Percentiles rank a stretch among this genome's conserved stretches.
These are phyloP conservation scores for Lumnitzera racemosa DNA, from an alignment of 345 rosid species.

Conservation along the genomic window DNA sequence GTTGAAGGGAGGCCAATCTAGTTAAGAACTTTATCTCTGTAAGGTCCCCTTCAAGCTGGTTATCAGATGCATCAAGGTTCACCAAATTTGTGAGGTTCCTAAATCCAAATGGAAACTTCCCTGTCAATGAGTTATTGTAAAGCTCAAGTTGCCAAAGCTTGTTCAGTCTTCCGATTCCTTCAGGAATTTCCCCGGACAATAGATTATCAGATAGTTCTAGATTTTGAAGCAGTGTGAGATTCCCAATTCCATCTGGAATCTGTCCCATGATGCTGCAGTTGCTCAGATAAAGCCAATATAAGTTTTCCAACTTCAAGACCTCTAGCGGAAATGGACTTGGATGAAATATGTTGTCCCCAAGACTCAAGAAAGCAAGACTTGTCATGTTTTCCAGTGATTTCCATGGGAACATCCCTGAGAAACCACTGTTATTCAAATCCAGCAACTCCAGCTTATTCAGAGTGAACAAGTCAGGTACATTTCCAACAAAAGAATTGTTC, in stretches of 20 bases:
- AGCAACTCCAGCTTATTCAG: constrained; percentile 32
- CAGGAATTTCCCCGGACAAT: constrained; percentile 53
- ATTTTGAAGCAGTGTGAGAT: constrained; percentile 45
- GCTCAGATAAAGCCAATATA: constrained; percentile 62
- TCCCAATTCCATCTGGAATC: constrained; percentile 60
- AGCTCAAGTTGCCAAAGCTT: constrained; percentile 65
- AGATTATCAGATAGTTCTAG: constrained; percentile 62
- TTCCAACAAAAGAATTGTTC: constrained; percentile 46
- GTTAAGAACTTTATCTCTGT: constrained; percentile 43
- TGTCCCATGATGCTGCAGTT: constrained; percentile 63
- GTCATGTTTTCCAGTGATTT: constrained; percentile 42
- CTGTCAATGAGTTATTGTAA: constrained; percentile 53
- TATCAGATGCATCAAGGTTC: constrained; percentile 56
- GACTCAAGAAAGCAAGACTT: constrained; percentile 50
- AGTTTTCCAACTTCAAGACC: constrained; percentile 35
- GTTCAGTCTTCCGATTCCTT: constrained; percentile 35
- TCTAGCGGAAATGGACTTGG: constrained; percentile 48
- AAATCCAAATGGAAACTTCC: constrained; percentile 56
- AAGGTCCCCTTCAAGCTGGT: constrained; percentile 56
- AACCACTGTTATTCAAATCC: constrained; percentile 52
- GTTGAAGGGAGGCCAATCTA: constrained; percentile 41
- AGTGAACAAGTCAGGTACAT: constrained; percentile 52
- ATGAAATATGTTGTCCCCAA: constrained; percentile 64
- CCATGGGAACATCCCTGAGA: constrained; percentile 74
- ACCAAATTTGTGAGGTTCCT: constrained; percentile 43